Evolutionary conservation across 805 yeast species (phyloP), one percentile per base, ranked within the genome.

Genomic region (Lipomyces spencermartinsiae): DNA sequence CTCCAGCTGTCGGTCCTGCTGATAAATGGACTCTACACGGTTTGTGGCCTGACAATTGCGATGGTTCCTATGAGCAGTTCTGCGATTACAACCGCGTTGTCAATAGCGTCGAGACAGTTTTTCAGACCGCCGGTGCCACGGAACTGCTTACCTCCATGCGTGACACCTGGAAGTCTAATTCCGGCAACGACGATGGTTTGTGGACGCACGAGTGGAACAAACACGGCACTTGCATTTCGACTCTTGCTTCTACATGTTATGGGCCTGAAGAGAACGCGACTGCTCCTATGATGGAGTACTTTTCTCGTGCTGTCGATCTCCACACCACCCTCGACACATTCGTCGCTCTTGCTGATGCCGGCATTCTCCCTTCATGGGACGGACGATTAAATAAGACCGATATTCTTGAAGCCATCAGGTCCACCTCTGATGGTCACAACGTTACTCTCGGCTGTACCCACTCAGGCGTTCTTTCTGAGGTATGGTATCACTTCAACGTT

Each of bases 121-220:
- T 91, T 63, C 74, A 79, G 62, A 77, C 65, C 16, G 75, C 78
- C 22, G 81, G 79, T 39, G 74, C 89, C 63, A 73, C 75, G 9
- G 88, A 84, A 9, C 80, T 92, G 60, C 80, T 90, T 58, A 78
- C 79, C 0, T 83, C 83, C 67, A 86, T 93, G 92, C 71, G 80
- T 33, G 74, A 74, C 37, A 78, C 83, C 68, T 93, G 98, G 98
- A 89, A 89, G 76, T 89, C 89, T 74, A 84, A 84, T 74, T 86
- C 85, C 61, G 92, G 92, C 10, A 77, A 85, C 65, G 94, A 90
- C 76, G 88, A 86, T 66, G 76, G 83, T 5, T 80, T 93, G 61
- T 93, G 98, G 98, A 83, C 85, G 46, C 97, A 93, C 78, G 98
- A 93, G 79, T 93, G 86, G 83, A 93, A 93, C 81, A 93, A 93